These are phyloP conservation scores for Letharia lupina DNA, from an alignment of 495 filamentous ascomycete species.

Conservation along the genomic window DNA sequence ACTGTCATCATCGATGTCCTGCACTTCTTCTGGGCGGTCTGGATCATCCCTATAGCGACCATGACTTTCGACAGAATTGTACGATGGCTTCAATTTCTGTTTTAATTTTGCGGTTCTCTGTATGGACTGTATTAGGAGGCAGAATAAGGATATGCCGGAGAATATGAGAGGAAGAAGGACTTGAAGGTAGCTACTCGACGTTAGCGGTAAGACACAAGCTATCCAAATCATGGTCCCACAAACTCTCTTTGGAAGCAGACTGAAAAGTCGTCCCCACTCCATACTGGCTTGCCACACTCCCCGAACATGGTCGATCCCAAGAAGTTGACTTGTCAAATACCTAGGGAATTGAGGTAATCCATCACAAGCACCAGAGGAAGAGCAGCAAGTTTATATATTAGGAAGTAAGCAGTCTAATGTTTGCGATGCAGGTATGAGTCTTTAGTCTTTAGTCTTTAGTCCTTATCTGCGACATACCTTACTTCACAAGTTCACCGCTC, in stretches of 20 bases:
- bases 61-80: constrained; percentile 30
- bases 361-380: not conserved
- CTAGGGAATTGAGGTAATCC: not conserved
- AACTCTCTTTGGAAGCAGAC: constrained; percentile 84
- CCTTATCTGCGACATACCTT: not conserved
- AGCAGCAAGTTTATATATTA: no score
- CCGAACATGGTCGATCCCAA: constrained; percentile 52
- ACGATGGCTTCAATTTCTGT: constrained; percentile 34
- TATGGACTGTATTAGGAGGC: constrained; percentile 49
- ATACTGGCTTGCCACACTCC: constrained; percentile 70
- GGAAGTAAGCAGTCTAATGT: not conserved
- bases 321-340: not conserved
- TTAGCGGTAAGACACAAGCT: constrained; percentile 18
- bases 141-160: constrained; percentile 59
- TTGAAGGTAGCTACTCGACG: constrained; percentile 65
- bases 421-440: not conserved
- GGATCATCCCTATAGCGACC: constrained; percentile 34
- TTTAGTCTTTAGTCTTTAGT: not conserved
- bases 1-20: constrained; percentile 29
- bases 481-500: no score
- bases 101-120: constrained; percentile 41
- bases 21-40: constrained; percentile 20
- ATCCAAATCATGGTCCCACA: constrained; percentile 28
- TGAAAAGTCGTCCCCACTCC: constrained; percentile 83
- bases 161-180: constrained; percentile 69